Base-by-base conservation (phyloP, 1,284 basidiomycete genomes). In the Marasmius oreades region DNA sequence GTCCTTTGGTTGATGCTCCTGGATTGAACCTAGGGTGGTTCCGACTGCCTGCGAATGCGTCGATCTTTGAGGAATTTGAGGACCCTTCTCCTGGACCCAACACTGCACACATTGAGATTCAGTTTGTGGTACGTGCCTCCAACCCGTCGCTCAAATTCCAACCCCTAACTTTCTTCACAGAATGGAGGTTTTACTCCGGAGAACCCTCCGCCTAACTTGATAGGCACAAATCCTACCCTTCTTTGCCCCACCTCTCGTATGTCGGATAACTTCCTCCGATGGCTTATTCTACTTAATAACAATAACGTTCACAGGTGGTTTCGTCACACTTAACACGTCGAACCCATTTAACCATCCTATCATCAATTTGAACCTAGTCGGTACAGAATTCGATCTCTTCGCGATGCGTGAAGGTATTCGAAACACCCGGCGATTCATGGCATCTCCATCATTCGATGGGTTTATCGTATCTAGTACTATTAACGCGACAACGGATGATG, bases 241-340 rank as follows among this genome's bases (percentile, higher is more conserved):
- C 62, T 73, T 10, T 60, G 71, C 3, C 71, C 72, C 0, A 60
- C 66, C 5, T 74, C 73, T 28, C 68, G 73, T 74, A 58, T 58
- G 70, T 66, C 22, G 46, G 3, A 37, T n/a, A n/a, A 12, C 2
- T 11, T 12, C 36, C n/a, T 37, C 12, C 2, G 2, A 11, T 37
- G 12, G 16, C n/a, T 22, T 45, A 7, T 20, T 14, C 2, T 4
- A 24, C n/a, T 12, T 6, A 18, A 22, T 11, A 8, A 22, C 31
- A 10, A 20, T 7, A n/a, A 4, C 10, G 2, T 12, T 43, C 50
- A 26, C 16, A 63, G 63, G 61, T 37, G 64, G 64, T 2, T 54
- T 47, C 16, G 48, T 64, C 4, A 57, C 56, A 20, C 37, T 66
- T 8, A 61, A 60, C 20, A 56, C 57, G 10, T 59, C 50, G 43